These are phyloP conservation scores for Pythium utonaiense DNA, from an alignment of 352 stramenopile species.

Conservation along the genomic window DNA sequence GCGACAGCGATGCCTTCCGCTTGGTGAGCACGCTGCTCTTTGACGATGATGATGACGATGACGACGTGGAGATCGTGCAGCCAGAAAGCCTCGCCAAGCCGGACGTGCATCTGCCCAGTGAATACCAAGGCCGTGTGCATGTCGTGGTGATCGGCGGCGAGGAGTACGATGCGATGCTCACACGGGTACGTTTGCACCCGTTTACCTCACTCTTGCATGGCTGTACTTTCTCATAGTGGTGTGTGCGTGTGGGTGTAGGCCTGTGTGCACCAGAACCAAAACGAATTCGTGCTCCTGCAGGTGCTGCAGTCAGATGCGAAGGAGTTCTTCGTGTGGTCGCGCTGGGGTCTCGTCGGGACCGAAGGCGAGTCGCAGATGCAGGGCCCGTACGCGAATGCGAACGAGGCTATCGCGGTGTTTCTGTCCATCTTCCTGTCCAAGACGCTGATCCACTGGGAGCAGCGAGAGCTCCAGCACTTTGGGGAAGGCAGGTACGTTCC, in stretches of 20 bases:
- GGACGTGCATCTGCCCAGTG: slow-evolving; percentile 45
- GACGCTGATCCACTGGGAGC: slow-evolving; percentile 52
- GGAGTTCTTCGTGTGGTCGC: slow-evolving; percentile 54
- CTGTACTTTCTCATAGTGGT: slow-evolving; percentile 6
- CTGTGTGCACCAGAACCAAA: slow-evolving; percentile 54
- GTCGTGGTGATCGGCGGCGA: slow-evolving; percentile 38
- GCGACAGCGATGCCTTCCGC: slow-evolving; percentile 1
- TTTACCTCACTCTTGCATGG: background rate
- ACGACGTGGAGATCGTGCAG: background rate
- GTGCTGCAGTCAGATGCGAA: slow-evolving; percentile 38
- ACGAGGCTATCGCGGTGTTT: slow-evolving; percentile 49
- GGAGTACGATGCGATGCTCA: slow-evolving; percentile 64
- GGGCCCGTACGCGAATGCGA: slow-evolving; percentile 28
- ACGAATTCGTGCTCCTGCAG: slow-evolving; percentile 66
- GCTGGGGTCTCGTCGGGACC: slow-evolving; percentile 41
- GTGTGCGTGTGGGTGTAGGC: slow-evolving; percentile 26
- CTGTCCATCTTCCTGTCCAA: slow-evolving; percentile 42
- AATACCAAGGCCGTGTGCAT: slow-evolving; percentile 33
- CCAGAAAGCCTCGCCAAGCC: slow-evolving; percentile 17
- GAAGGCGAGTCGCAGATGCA: slow-evolving; percentile 41
- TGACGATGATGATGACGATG: background rate
- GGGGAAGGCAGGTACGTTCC: slow-evolving; percentile 44
- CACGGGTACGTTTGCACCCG: slow-evolving; percentile 32
- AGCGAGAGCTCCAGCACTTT: slow-evolving; percentile 46
- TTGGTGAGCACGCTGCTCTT: slow-evolving; percentile 1